Evolutionary conservation across 768 basidiomycete species (phyloP).

Genomic region (Russula sp.): DNA sequence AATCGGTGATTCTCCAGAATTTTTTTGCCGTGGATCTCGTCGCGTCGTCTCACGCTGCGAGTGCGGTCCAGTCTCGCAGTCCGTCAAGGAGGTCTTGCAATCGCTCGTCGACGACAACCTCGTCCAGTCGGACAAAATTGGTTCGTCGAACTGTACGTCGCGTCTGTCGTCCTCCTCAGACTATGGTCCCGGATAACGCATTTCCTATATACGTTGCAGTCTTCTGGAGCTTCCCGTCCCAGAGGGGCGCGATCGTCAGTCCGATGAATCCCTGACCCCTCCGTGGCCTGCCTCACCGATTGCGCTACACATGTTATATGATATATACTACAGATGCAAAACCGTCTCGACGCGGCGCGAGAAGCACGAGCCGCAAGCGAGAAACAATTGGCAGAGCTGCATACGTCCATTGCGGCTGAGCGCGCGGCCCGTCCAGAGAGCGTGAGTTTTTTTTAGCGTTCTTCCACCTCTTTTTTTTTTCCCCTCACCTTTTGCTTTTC

Average conservation of each 20-base stretch:
- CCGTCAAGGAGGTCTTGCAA: conserved; percentile 87
- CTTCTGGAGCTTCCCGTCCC: conserved; percentile 95
- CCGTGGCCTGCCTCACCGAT: background rate
- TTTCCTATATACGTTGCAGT: conserved; percentile 45
- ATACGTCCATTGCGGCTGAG: conserved; percentile 44
- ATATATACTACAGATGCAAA: conserved; percentile 45
- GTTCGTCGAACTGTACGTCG: conserved; percentile 82
- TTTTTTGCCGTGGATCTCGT: background rate
- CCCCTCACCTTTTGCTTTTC: background rate
- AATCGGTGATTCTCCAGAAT: conserved; percentile 50
- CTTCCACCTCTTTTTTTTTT: background rate
- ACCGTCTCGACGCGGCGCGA: conserved; percentile 45
- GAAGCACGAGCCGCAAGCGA: conserved; percentile 40
- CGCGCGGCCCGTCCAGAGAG: conserved; percentile 50
- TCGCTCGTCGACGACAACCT: conserved; percentile 82
- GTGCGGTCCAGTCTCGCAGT: conserved; percentile 62
- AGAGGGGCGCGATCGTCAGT: conserved; percentile 67
- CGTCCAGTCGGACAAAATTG: conserved; percentile 87
- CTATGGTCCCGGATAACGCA: background rate
- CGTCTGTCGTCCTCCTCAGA: conserved; percentile 20
- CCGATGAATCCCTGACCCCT: background rate
- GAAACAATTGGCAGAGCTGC: conserved; percentile 47
- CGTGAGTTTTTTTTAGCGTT: conserved; percentile 33
- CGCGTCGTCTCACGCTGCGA: background rate
- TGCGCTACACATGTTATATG: too few species aligned